Percentiles rank a stretch among this genome's conserved stretches.
Conservation (phyloP, 2,329 filamentous ascomycete genomes). For the Biscogniauxia sp. region DNA sequence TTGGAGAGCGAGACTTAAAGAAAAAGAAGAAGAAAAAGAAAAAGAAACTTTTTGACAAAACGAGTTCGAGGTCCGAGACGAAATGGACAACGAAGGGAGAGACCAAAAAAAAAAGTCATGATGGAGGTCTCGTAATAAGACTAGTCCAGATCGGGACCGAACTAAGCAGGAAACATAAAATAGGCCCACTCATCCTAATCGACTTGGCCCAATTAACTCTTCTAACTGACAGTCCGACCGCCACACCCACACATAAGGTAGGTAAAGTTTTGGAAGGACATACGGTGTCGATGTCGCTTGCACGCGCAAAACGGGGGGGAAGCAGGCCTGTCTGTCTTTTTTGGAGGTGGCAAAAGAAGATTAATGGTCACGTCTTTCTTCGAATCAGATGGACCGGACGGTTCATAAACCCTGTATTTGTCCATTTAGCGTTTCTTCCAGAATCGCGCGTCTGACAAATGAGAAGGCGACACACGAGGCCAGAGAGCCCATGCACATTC, state of each 20-base stretch:
- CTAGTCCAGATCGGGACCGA: not conserved
- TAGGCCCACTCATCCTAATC: no score
- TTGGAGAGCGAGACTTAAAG: no score
- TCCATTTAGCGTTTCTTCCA: slow-evolving; percentile 2
- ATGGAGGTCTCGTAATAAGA: slow-evolving; percentile 10
- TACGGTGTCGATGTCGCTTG: not conserved
- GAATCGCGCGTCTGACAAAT: slow-evolving; percentile 26
- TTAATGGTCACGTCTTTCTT: slow-evolving; percentile 6
- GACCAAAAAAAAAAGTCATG: slow-evolving; percentile 6
- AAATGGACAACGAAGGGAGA: not conserved
- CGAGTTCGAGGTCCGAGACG: slow-evolving; percentile 1
- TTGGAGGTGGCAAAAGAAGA: slow-evolving; percentile 17
- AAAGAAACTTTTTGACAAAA: not conserved
- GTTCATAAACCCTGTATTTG: slow-evolving; percentile 4
- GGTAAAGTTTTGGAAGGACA: not conserved
- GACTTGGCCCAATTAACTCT: not conserved
- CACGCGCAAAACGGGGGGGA: not conserved
- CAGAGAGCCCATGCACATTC: slow-evolving; percentile 5
- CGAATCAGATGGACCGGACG: slow-evolving; percentile 17
- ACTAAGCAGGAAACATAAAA: not conserved
- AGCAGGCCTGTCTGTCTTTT: slow-evolving; percentile 4
- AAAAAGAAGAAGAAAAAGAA: slow-evolving; percentile 1
- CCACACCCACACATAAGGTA: not conserved
- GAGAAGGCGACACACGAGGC: slow-evolving; percentile 20
- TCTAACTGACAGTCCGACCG: not conserved